Evolutionary conservation across 306 rosid species (phyloP).

Genomic region (Malus orientalis): DNA sequence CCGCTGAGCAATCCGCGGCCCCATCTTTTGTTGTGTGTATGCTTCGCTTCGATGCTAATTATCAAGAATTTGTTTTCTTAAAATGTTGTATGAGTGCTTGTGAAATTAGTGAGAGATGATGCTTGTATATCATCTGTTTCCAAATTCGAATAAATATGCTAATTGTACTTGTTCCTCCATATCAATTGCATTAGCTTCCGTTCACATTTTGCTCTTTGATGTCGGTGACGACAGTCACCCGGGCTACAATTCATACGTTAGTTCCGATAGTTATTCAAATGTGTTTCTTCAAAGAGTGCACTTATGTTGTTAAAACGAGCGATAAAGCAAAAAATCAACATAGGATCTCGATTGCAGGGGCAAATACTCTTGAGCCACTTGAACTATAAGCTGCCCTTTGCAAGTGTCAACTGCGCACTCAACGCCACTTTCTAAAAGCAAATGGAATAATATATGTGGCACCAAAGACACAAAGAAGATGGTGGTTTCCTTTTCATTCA

Average conservation of each 20-base stretch:
- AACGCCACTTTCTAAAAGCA: neutral
- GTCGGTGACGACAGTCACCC: neutral
- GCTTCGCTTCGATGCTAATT: neutral
- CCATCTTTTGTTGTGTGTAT: neutral
- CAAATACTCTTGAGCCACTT: neutral
- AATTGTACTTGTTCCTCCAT: neutral
- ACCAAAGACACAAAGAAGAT: neutral
- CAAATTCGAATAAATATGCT: neutral
- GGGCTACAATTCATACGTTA: neutral
- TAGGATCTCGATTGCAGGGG: accelerated
- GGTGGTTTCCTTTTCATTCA: neutral
- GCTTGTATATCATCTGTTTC: neutral
- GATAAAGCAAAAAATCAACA: neutral
- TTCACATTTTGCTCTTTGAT: neutral
- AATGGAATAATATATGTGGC: neutral
- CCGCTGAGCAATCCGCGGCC: conserved; percentile 27
- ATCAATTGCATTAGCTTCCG: neutral
- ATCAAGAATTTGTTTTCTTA: neutral
- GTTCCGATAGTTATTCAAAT: neutral
- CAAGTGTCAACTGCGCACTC: too few species aligned
- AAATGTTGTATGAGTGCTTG: neutral
- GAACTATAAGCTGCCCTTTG: too few species aligned
- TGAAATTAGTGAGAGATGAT: neutral
- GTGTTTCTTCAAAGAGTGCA: neutral
- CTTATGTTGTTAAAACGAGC: neutral